Percentiles rank a stretch among this genome's conserved stretches.
phyloP scores from a whole-genome alignment of 1,284 basidiomycete genomes.

The Mycena citricolor region DNA sequence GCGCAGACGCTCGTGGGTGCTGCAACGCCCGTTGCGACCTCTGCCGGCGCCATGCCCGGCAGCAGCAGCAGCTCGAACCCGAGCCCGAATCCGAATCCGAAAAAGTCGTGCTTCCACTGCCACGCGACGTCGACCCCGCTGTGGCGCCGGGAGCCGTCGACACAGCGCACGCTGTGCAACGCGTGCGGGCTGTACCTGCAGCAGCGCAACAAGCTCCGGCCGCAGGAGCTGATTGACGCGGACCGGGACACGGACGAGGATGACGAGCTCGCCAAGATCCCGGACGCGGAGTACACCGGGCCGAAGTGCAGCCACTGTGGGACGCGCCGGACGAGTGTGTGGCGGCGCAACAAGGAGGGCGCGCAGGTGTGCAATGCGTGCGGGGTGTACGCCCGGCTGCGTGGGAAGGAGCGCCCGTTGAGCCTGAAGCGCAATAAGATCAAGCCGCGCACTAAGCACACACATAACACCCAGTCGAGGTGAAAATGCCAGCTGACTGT shows the following conservation, averaged over 20 bases:
- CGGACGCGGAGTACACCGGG: not conserved
- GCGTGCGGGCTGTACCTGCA: constrained; percentile 12
- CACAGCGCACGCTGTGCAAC: constrained; percentile 8
- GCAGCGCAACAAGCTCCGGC: constrained; percentile 9
- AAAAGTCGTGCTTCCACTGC: constrained; percentile 3
- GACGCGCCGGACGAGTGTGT: constrained; percentile 6
- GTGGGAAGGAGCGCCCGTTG: constrained; percentile 15
- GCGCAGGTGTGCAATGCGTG: constrained; percentile 13
- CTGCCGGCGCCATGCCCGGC: too few relatives aligned
- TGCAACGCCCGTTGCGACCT: too few relatives aligned
- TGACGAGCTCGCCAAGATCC: constrained; percentile 1
- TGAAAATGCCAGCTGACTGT: too few relatives aligned
- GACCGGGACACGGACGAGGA: constrained; percentile 1
- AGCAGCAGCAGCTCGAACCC: not conserved
- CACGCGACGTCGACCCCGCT: constrained; percentile 2
- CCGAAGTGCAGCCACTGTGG: constrained; percentile 8
- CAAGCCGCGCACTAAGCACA: constrained; percentile 10
- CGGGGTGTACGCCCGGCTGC: constrained; percentile 6
- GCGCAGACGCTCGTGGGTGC: too few relatives aligned
- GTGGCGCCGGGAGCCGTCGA: constrained; percentile 7
- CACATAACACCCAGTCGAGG: too few relatives aligned
- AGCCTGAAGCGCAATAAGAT: constrained; percentile 8
- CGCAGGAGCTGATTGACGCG: constrained; percentile 9
- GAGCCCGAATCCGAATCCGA: not conserved
- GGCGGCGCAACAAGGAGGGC: constrained; percentile 8